A percentile compares a stretch with the other conserved stretches of the same genome.
Evolutionary conservation across 495 filamentous ascomycete species (phyloP).

Genomic region (Penicillium cinerascens): DNA sequence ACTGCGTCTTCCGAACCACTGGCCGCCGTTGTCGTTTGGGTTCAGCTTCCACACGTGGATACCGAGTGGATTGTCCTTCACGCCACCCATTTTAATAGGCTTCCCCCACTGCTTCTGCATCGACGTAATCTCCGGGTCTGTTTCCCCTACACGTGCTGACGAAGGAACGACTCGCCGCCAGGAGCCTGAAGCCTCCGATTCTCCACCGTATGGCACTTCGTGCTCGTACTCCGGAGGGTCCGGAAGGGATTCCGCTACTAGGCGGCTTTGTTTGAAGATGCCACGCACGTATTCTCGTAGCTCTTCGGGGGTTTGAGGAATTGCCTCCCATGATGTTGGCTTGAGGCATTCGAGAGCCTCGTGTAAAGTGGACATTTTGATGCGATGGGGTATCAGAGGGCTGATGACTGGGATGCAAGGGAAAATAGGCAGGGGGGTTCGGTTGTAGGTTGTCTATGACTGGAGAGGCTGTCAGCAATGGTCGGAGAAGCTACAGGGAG

Average conservation of each 20-base stretch:
- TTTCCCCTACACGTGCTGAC: slow-evolving; percentile 46
- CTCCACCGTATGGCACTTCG: neutral
- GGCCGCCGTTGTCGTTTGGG: slow-evolving; percentile 74
- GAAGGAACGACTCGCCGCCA: slow-evolving; percentile 49
- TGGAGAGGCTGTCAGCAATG: neutral
- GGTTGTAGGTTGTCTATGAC: neutral
- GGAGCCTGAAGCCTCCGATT: slow-evolving; percentile 22
- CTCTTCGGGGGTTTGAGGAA: slow-evolving; percentile 52
- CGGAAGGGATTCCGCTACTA: slow-evolving; percentile 74
- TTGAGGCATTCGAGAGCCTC: slow-evolving; percentile 71
- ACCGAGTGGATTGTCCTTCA: slow-evolving; percentile 70
- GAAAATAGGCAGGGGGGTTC: neutral
- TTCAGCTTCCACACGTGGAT: slow-evolving; percentile 76
- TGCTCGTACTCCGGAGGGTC: slow-evolving; percentile 44
- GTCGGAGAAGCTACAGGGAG: neutral
- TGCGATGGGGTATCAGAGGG: neutral
- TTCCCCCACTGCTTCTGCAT: slow-evolving; percentile 83
- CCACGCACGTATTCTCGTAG: slow-evolving; percentile 52
- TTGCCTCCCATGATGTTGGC: slow-evolving; percentile 62
- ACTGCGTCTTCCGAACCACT: slow-evolving; percentile 87
- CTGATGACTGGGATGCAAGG: neutral
- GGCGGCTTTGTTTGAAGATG: slow-evolving; percentile 60
- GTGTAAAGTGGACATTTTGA: slow-evolving; percentile 63
- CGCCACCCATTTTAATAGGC: slow-evolving; percentile 61
- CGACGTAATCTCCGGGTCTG: slow-evolving; percentile 42